Evolutionary conservation across 2,329 filamentous ascomycete species (phyloP).

Genomic region (Pseudogymnoascus sp.): DNA sequence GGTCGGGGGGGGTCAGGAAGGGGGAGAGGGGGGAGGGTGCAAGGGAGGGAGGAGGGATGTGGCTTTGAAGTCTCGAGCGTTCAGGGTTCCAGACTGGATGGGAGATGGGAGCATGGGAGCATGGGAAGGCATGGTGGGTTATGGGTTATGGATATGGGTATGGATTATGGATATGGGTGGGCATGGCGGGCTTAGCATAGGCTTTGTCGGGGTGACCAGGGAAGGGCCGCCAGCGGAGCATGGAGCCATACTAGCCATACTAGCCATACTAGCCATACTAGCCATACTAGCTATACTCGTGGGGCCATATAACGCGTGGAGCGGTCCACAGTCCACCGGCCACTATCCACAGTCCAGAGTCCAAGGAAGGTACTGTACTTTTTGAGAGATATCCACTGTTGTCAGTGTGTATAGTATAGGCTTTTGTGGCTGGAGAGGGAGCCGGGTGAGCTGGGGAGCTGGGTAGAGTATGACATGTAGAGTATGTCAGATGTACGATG

Average conservation of each 20-base stretch:
- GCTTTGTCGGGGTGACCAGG: not conserved
- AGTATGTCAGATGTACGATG: not conserved
- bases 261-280: no score
- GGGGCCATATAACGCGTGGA: not conserved
- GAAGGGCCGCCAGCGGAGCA: not conserved
- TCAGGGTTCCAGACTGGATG: not conserved
- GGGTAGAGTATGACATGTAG: not conserved
- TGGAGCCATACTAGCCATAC: no score
- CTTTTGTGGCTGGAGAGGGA: not conserved
- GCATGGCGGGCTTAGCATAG: not conserved
- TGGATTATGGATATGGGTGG: no score
- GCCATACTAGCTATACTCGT: not conserved
- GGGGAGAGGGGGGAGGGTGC: no score
- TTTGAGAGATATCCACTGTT: not conserved
- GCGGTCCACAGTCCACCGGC: not conserved
- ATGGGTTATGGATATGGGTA: no score
- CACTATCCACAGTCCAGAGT: not conserved
- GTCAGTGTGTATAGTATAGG: not conserved
- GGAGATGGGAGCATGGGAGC: not conserved
- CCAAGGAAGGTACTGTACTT: not conserved
- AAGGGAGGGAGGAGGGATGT: no score
- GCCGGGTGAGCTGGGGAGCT: not conserved
- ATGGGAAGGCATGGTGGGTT: no score
- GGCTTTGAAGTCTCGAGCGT: not conserved
- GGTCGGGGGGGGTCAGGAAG: not conserved